phyloP scores from a whole-genome alignment of 116 monocot genomes.

The Iris pallida region DNA sequence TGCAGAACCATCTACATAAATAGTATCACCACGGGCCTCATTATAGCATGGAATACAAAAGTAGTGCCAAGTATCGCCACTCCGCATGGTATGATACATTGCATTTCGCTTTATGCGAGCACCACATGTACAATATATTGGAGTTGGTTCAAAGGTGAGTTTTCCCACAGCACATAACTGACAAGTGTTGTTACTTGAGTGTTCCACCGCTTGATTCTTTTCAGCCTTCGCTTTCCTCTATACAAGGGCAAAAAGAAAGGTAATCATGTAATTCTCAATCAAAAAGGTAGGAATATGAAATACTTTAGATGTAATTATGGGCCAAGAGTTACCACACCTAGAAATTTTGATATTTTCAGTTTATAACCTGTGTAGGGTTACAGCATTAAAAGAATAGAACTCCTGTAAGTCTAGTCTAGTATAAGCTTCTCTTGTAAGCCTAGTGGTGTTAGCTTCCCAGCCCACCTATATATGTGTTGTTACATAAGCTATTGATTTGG shows the following conservation, averaged over 20 bases:
- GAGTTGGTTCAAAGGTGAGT: constrained; percentile 21
- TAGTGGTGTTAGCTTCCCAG: too few species aligned
- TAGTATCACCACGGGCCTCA: constrained; percentile 17
- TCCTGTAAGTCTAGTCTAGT: too few species aligned
- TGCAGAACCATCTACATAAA: constrained; percentile 1
- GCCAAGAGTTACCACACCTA: too few species aligned
- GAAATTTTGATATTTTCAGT: too few species aligned
- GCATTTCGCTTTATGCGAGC: constrained; percentile 22
- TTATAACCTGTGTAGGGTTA: too few species aligned
- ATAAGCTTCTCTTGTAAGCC: too few species aligned
- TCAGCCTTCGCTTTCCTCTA: constrained; percentile 28
- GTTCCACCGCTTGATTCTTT: constrained; percentile 20
- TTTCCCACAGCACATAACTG: constrained; percentile 26
- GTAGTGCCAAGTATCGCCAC: constrained; percentile 4
- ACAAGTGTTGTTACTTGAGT: constrained; percentile 16
- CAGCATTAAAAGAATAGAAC: too few species aligned
- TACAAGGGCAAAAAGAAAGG: not conserved
- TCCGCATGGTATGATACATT: constrained; percentile 9
- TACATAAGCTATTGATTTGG: too few species aligned
- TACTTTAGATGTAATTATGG: too few species aligned
- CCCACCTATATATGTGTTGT: too few species aligned
- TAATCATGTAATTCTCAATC: not conserved
- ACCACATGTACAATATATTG: constrained; percentile 29
- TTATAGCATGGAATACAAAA: constrained; percentile 16
- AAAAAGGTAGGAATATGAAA: not conserved